Percentiles rank a stretch among this genome's conserved stretches.
Conservation (phyloP, 208 protist genomes). For the Angomonas deanei region DNA sequence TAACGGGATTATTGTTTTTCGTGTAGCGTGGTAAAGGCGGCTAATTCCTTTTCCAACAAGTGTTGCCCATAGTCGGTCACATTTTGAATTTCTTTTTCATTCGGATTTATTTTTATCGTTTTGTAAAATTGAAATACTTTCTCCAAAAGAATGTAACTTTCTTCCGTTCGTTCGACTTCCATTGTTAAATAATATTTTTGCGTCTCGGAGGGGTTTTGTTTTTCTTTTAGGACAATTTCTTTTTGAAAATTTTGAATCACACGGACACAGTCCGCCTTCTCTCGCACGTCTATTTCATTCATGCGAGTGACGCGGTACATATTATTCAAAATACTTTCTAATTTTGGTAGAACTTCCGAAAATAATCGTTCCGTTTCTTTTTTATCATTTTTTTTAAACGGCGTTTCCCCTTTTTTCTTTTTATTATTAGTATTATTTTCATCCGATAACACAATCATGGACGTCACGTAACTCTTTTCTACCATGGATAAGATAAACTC, state of each 20-base stretch:
- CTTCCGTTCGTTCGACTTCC: neutral
- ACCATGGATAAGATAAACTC: neutral
- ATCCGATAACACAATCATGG: neutral
- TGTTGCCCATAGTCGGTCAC: no score
- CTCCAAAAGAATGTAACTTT: neutral
- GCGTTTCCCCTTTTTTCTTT: no score
- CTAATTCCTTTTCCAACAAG: no score
- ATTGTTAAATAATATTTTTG: neutral
- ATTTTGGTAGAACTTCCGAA: constrained; percentile 6
- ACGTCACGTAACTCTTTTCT: neutral
- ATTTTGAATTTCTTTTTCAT: no score
- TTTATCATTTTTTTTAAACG: neutral
- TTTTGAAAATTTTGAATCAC: constrained; percentile 23
- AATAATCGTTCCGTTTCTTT: constrained; percentile 7
- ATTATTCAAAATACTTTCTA: constrained; percentile 22
- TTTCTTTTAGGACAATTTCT: constrained; percentile 6
- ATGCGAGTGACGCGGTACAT: constrained; percentile 31
- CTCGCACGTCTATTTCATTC: constrained; percentile 20
- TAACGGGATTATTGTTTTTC: no score
- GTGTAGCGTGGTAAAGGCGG: no score
- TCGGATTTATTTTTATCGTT: neutral
- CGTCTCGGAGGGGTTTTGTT: neutral
- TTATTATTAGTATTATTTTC: neutral
- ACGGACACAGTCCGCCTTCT: constrained; percentile 15
- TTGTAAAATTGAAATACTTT: neutral